Evolutionary conservation across 1,284 basidiomycete genomes (phyloP).

Genomic region (Butyriboletus regius): DNA sequence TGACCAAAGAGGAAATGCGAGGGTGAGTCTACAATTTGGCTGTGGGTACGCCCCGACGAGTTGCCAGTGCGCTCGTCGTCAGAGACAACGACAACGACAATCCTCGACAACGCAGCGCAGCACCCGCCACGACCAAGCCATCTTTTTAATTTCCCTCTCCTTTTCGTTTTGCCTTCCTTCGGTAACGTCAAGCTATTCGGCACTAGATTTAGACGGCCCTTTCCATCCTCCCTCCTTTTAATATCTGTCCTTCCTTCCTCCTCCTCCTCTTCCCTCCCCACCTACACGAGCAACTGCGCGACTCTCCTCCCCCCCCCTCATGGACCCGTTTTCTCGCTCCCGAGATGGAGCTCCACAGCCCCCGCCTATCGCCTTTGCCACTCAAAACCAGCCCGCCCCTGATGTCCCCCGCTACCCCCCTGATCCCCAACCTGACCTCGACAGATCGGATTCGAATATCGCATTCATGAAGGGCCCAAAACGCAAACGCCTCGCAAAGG

Average conservation of each 20-base stretch:
- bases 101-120: not conserved
- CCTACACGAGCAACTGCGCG: not conserved
- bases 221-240: slow-evolving; percentile 27
- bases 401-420: slow-evolving; percentile 19
- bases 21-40: not conserved
- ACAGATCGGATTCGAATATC: slow-evolving; percentile 26
- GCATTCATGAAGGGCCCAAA: slow-evolving; percentile 53
- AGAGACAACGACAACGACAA: slow-evolving; percentile 5
- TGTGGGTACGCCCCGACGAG: slow-evolving; percentile 2
- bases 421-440: slow-evolving; percentile 18
- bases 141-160: slow-evolving; percentile 16
- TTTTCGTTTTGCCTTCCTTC: slow-evolving; percentile 19
- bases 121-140: not conserved
- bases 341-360: slow-evolving; percentile 13
- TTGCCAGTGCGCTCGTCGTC: slow-evolving; percentile 7
- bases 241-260: slow-evolving; percentile 21
- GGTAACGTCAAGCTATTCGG: slow-evolving; percentile 25
- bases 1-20: slow-evolving; percentile 16
- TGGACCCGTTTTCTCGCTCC: slow-evolving; percentile 21
- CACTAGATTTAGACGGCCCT: slow-evolving; percentile 29
- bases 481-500: slow-evolving; percentile 65
- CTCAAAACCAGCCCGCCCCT: slow-evolving; percentile 17
- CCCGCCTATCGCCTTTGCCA: slow-evolving; percentile 20
- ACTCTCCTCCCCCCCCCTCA: slow-evolving; percentile 1
- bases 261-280: not conserved